These are phyloP conservation scores for Blumeriella jaapii DNA, from an alignment of 2,329 filamentous ascomycete genomes.

Conservation along the genomic window DNA sequence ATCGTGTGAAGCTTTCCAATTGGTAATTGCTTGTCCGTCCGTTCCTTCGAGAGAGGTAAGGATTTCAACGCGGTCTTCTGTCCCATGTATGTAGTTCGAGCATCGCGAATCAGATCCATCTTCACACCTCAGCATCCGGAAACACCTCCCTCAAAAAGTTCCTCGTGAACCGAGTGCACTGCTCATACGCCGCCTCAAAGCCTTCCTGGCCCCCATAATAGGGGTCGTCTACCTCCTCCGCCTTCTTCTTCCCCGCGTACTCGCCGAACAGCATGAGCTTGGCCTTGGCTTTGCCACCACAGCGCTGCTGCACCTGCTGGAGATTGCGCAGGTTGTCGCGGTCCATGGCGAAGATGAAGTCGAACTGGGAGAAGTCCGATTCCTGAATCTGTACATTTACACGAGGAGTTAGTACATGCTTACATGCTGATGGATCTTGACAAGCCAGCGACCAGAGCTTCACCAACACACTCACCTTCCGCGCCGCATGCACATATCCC, in stretches of 20 bases:
- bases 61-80: no score
- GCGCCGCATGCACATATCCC: conserved; percentile 65
- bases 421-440: no score
- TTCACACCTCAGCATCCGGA: conserved; percentile 19
- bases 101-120: neutral
- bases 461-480: conserved; percentile 61
- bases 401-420: no score
- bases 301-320: conserved; percentile 41
- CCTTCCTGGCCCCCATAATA: conserved; percentile 83
- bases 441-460: no score
- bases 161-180: conserved; percentile 63
- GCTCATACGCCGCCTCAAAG: conserved; percentile 78
- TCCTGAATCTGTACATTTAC: conserved; percentile 35
- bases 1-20: no score
- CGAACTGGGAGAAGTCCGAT: conserved; percentile 72
- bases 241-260: conserved; percentile 52
- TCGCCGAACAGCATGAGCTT: conserved; percentile 78
- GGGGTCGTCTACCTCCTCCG: conserved; percentile 72
- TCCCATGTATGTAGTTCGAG: neutral
- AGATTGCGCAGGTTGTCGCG: conserved; percentile 65
- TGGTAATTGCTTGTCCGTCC: no score
- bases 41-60: no score
- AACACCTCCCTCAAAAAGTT: conserved; percentile 33
- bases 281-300: conserved; percentile 47
- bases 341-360: conserved; percentile 96